These are phyloP conservation scores for Pichia deserticola DNA, from an alignment of 805 yeast genomes.

Conservation along the genomic window DNA sequence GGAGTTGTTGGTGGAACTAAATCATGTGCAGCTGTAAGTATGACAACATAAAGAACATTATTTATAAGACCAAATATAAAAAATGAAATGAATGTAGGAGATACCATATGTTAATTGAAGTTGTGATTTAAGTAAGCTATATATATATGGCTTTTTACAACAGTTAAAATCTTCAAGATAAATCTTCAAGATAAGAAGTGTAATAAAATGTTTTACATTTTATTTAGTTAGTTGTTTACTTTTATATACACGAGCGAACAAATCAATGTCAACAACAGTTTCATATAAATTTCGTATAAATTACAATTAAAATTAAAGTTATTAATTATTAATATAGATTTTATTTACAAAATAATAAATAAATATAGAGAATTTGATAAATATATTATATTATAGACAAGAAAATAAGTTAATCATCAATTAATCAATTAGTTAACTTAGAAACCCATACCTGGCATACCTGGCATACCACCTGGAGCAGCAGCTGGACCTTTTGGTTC, in stretches of 20 bases:
- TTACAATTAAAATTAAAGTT: no score
- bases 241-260: no score
- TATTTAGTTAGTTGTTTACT: no score
- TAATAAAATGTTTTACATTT: no score
- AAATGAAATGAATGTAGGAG: conserved; percentile 34
- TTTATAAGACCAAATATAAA: conserved; percentile 82
- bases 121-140: no score
- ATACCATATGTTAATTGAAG: neutral
- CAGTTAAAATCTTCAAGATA: no score
- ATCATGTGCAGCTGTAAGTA: conserved; percentile 87
- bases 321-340: no score
- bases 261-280: no score
- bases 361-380: neutral
- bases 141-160: no score
- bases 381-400: neutral
- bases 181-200: no score
- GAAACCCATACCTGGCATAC: conserved; percentile 39
- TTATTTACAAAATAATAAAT: neutral
- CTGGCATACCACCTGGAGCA: conserved; percentile 38
- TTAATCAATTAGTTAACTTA: neutral
- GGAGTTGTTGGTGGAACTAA: conserved; percentile 79
- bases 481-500: conserved; percentile 57
- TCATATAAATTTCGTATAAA: no score
- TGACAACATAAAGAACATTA: conserved; percentile 85
- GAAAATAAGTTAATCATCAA: neutral